A percentile compares a stretch with the other conserved stretches of the same genome.
phyloP scores from a whole-genome alignment of 2,329 filamentous ascomycete species.

The Onygena corvina region DNA sequence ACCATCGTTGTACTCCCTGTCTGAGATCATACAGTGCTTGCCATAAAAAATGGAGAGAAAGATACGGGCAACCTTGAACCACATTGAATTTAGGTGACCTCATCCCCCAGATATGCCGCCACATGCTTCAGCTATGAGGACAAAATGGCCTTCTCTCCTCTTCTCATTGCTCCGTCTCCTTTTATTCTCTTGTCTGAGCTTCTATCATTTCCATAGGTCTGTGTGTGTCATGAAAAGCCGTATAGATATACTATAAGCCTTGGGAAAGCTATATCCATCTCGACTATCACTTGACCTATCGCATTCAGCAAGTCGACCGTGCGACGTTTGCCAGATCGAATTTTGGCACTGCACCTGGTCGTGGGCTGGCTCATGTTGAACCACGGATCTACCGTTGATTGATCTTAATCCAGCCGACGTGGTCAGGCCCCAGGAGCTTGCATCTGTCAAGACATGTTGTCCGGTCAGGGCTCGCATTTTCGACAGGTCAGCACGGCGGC shows the following conservation, averaged over 20 bases:
- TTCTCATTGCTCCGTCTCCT: background rate
- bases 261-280: too few relatives aligned
- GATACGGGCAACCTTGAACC: background rate
- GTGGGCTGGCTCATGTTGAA: too few relatives aligned
- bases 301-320: too few relatives aligned
- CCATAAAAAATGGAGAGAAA: background rate
- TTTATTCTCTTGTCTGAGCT: background rate
- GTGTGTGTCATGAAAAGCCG: too few relatives aligned
- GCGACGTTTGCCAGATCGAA: too few relatives aligned
- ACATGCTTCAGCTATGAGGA: background rate
- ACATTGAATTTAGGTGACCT: conserved; percentile 3
- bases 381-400: background rate
- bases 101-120: background rate
- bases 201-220: too few relatives aligned
- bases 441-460: background rate
- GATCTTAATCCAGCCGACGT: background rate
- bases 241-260: too few relatives aligned
- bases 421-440: background rate
- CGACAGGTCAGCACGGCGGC: background rate
- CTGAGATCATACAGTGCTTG: too few relatives aligned
- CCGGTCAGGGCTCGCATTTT: conserved; percentile 1
- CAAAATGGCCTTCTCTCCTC: background rate
- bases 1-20: too few relatives aligned
- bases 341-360: too few relatives aligned
- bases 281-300: too few relatives aligned